Conservation (phyloP, 2,329 filamentous ascomycete genomes). For the Westerdykella sp. region DNA sequence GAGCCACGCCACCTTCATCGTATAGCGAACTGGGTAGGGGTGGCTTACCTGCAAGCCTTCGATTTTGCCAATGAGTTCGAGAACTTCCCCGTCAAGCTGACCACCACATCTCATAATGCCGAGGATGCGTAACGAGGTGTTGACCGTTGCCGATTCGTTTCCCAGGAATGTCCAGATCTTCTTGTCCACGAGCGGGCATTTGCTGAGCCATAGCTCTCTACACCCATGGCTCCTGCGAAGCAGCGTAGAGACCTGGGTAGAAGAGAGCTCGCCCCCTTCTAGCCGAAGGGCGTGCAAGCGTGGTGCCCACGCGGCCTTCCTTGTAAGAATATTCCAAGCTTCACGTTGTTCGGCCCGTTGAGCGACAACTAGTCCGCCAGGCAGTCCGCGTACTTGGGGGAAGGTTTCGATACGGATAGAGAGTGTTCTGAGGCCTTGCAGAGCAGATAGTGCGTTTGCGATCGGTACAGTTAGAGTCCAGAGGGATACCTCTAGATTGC, state of each 20-base stretch:
- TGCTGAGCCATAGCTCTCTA: conserved; percentile 18
- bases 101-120: conserved; percentile 19
- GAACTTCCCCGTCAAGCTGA: conserved; percentile 13
- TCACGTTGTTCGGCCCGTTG: conserved; percentile 10
- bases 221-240: conserved; percentile 12
- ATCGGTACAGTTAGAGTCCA: conserved; percentile 23
- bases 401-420: conserved; percentile 21
- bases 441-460: conserved; percentile 15
- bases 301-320: conserved; percentile 10
- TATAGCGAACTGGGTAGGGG: neutral
- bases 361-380: conserved; percentile 6
- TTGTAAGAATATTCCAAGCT: conserved; percentile 16
- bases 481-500: conserved; percentile 22
- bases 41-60: conserved; percentile 17
- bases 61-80: conserved; percentile 14
- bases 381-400: conserved; percentile 9
- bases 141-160: conserved; percentile 13
- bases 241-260: conserved; percentile 13
- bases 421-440: conserved; percentile 18
- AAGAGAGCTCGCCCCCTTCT: conserved; percentile 17
- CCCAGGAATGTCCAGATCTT: conserved; percentile 18
- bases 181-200: conserved; percentile 13
- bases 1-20: neutral
- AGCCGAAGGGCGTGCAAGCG: conserved; percentile 17
- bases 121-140: conserved; percentile 11